phyloP scores from a whole-genome alignment of 2,329 filamentous ascomycete species.

The Pseudogymnoascus verrucosus region DNA sequence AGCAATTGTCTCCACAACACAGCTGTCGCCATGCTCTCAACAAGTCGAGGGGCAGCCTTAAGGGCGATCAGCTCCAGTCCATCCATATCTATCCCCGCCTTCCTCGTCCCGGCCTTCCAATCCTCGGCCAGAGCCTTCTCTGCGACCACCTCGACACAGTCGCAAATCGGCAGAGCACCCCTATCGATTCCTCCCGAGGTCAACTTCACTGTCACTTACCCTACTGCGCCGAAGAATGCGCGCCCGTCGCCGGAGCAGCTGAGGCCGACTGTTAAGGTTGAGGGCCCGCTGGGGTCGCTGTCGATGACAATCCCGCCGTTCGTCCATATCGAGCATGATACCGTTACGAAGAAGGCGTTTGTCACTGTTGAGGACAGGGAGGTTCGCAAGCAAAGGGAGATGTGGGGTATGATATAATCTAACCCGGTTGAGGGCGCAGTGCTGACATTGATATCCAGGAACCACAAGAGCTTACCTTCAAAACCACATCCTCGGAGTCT shows the following conservation, averaged over 20 bases:
- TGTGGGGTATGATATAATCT: slow-evolving; percentile 70
- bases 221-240: slow-evolving; percentile 25
- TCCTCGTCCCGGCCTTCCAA: slow-evolving; percentile 67
- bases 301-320: slow-evolving; percentile 73
- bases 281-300: slow-evolving; percentile 75
- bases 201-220: slow-evolving; percentile 62
- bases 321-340: slow-evolving; percentile 62
- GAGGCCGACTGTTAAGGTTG: slow-evolving; percentile 63
- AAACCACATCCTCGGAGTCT: slow-evolving; percentile 87
- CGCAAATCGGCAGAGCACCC: slow-evolving; percentile 78
- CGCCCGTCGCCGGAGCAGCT: slow-evolving; percentile 39
- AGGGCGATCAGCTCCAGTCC: slow-evolving; percentile 43
- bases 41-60: slow-evolving; percentile 52
- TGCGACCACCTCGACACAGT: slow-evolving; percentile 55
- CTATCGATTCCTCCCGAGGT: slow-evolving; percentile 80
- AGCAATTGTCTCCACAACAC: slow-evolving; percentile 7
- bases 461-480: slow-evolving; percentile 84
- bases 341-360: slow-evolving; percentile 51
- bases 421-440: not conserved
- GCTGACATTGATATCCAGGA: slow-evolving; percentile 43
- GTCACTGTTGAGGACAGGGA: slow-evolving; percentile 63
- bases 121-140: slow-evolving; percentile 55
- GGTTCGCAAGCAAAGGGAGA: slow-evolving; percentile 71
- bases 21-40: slow-evolving; percentile 52
- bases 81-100: slow-evolving; percentile 54